Evolutionary conservation across 257 asterid genomes (phyloP), one percentile per base, ranked within the genome.

Genomic region (Cruciata laevipes): DNA sequence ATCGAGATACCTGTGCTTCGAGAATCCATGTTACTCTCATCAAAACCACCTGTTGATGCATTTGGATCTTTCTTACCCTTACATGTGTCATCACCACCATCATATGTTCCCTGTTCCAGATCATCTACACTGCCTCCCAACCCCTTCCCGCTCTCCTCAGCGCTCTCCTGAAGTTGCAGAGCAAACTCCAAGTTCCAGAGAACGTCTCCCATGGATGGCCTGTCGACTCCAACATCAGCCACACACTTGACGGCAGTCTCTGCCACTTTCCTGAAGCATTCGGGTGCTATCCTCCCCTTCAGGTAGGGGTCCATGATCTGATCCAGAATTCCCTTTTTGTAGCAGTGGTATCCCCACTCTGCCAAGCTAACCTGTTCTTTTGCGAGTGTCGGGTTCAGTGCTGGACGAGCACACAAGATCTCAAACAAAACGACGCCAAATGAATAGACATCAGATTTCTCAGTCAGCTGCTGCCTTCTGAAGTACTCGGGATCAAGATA

Each of bases 131-230:
- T 42, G 66, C 67, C 84, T 4, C 85, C 87, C 3, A 83, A 78
- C 35, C 83, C 90, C 78, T 78, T 78, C 12, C 91, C 95, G 12
- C 92, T 84, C 68, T 86, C 97, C 83, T 90, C 96, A 7, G 96
- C 96, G 25, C 95, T 90, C 85, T 90, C 97, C 78, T 90, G 97
- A 68, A 90, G 90, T 72, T 90, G 96, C 61, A 90, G 79, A 40
- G 97, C 97, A 42, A 90, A 90, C 69, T 90, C 97, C 47, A 90
- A 95, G 78, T 88, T 90, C 97, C 97, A 90, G 76, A 90, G 82
- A 58, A 90, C 97, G 65, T 90, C 96, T 1, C 97, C 97, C 97
- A 90, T 90, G 3, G 97, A 84, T 3, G 97, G 97, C 79, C 97
- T 74, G 40, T 88, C 97, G 0, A 85, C 84, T 49, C 97, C 97